Evolutionary conservation across 768 basidiomycete genomes (phyloP).

Genomic region (Tremella fuciformis): DNA sequence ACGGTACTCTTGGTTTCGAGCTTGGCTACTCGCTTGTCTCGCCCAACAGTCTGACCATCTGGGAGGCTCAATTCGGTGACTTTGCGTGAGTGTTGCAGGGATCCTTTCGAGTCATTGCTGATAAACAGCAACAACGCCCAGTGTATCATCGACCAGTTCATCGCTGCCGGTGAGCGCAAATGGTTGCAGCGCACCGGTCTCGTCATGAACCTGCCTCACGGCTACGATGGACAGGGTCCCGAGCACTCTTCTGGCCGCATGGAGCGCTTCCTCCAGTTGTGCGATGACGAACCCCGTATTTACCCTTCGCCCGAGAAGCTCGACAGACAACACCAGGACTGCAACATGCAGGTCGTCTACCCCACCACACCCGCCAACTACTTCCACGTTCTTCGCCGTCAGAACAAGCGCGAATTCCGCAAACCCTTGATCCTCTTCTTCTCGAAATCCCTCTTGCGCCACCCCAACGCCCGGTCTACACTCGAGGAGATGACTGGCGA

Average conservation of each 20-base stretch:
- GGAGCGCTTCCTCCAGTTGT: conserved; percentile 95
- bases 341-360: conserved; percentile 99
- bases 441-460: conserved; percentile 92
- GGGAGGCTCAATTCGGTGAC: conserved; percentile 98
- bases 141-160: conserved; percentile 97
- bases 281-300: conserved; percentile 90
- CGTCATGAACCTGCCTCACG: conserved; percentile 85
- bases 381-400: conserved; percentile 95
- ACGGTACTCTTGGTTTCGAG: conserved; percentile 90
- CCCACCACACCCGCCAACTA: conserved; percentile 96
- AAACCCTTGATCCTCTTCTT: conserved; percentile 80
- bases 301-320: conserved; percentile 86
- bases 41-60: conserved; percentile 84
- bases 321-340: conserved; percentile 95
- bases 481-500: conserved; percentile 85
- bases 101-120: conserved; percentile 3
- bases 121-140: conserved; percentile 74
- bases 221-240: conserved; percentile 97
- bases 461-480: conserved; percentile 82
- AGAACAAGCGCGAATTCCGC: conserved; percentile 95
- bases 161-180: conserved; percentile 94
- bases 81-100: conserved; percentile 60
- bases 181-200: conserved; percentile 93
- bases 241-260: conserved; percentile 95
- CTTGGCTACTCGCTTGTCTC: conserved; percentile 98